Conservation (phyloP, 352 stramenopile species). For the Globisporangium abappressorium region DNA sequence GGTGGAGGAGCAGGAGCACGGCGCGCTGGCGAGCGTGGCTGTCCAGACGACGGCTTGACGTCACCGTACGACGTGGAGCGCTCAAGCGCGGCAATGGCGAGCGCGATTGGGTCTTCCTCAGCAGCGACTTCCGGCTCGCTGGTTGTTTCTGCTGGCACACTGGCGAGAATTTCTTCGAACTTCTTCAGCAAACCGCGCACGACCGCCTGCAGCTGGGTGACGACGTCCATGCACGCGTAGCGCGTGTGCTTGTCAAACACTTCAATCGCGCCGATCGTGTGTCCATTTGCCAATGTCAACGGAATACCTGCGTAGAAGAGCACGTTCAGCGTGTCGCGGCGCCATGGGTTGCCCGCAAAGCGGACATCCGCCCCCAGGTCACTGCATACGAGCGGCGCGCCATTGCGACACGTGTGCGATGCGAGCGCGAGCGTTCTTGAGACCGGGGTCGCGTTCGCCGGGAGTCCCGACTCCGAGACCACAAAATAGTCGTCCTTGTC, state of each 20-base stretch:
- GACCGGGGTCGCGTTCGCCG: conserved; percentile 36
- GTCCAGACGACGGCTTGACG: conserved; percentile 12
- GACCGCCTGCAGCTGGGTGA: conserved; percentile 53
- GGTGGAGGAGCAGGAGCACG: conserved; percentile 17
- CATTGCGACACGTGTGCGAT: conserved; percentile 49
- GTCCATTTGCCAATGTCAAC: conserved; percentile 42
- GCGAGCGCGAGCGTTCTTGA: conserved; percentile 38
- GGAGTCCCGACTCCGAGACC: conserved; percentile 37
- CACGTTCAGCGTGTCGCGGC: conserved; percentile 34
- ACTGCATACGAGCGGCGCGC: conserved; percentile 53
- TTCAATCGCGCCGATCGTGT: conserved; percentile 60
- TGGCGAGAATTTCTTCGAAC: conserved; percentile 46
- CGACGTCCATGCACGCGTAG: conserved; percentile 44
- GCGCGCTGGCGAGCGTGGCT: conserved; percentile 12
- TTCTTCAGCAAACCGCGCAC: conserved; percentile 50
- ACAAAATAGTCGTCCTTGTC: conserved; percentile 72
- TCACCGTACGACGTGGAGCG: conserved; percentile 26
- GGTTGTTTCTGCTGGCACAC: conserved; percentile 7
- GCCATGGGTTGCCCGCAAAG: conserved; percentile 49
- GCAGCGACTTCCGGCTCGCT: not conserved
- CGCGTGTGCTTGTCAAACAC: conserved; percentile 43
- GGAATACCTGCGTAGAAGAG: conserved; percentile 73
- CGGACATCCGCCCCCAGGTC: conserved; percentile 46
- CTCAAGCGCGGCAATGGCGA: conserved; percentile 18
- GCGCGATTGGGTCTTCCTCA: conserved; percentile 18